Conservation (phyloP, 2,329 filamentous ascomycete genomes). For the Exophiala bonariae region DNA sequence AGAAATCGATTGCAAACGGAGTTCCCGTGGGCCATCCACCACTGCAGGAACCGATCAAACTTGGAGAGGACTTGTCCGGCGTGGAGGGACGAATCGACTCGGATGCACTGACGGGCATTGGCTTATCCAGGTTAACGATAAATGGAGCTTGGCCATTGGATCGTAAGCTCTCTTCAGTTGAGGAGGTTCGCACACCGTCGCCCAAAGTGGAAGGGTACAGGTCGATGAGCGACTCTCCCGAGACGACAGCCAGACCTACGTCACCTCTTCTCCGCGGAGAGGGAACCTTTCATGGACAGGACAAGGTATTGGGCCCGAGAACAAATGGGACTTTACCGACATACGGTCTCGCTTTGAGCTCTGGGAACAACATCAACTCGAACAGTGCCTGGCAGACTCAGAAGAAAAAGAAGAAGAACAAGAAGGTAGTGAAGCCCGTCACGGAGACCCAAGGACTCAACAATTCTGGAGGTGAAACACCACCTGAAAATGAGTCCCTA, state of each 20-base stretch:
- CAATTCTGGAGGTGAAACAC: slow-evolving; percentile 36
- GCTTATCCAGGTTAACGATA: slow-evolving; percentile 4
- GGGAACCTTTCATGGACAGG: slow-evolving; percentile 35
- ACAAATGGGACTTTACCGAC: slow-evolving; percentile 31
- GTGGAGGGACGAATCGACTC: slow-evolving; percentile 2
- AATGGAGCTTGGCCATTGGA: slow-evolving; percentile 15
- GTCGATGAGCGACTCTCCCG: slow-evolving; percentile 2
- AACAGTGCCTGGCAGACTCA: slow-evolving; percentile 40
- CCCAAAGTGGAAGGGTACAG: slow-evolving; percentile 23
- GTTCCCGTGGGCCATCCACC: slow-evolving; percentile 13
- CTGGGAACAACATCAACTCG: neutral
- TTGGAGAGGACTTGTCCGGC: neutral
- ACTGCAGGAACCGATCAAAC: neutral
- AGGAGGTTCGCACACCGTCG: slow-evolving; percentile 33
- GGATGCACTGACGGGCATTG: slow-evolving; percentile 3
- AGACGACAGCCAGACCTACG: neutral
- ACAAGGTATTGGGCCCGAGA: slow-evolving; percentile 39
- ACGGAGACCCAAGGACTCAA: slow-evolving; percentile 33
- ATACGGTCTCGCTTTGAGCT: slow-evolving; percentile 7
- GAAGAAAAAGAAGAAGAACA: slow-evolving; percentile 44
- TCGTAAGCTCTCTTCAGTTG: slow-evolving; percentile 28
- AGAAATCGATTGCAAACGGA: neutral
- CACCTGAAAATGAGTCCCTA: slow-evolving; percentile 44
- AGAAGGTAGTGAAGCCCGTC: slow-evolving; percentile 38
- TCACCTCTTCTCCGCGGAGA: slow-evolving; percentile 20